phyloP scores from a whole-genome alignment of 352 stramenopile genomes.

The Globisporangium splendens region DNA sequence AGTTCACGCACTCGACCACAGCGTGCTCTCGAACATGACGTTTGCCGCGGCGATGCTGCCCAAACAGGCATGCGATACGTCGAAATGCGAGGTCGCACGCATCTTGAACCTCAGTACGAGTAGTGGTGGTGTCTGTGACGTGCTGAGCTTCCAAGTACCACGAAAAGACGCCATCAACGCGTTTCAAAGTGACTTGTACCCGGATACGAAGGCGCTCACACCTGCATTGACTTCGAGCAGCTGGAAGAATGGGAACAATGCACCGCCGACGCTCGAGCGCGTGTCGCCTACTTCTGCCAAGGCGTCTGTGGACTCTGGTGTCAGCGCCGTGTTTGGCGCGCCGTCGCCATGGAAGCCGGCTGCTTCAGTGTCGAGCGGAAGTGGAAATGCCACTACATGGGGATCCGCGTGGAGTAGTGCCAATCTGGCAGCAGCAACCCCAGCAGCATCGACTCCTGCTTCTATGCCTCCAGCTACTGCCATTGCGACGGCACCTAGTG shows the following conservation, averaged over 20 bases:
- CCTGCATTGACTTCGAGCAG: slow-evolving; percentile 36
- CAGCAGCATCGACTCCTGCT: slow-evolving; percentile 11
- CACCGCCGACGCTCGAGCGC: slow-evolving; percentile 32
- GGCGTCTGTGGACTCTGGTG: slow-evolving; percentile 12
- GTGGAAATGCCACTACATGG: slow-evolving; percentile 2
- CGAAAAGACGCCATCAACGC: slow-evolving; percentile 50
- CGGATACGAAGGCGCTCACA: slow-evolving; percentile 36
- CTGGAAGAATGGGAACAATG: slow-evolving; percentile 43
- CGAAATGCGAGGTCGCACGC: slow-evolving; percentile 57
- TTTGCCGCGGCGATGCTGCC: slow-evolving; percentile 49
- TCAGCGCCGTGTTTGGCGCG: slow-evolving; percentile 31
- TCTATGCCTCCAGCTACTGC: slow-evolving; percentile 3
- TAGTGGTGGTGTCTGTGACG: slow-evolving; percentile 44
- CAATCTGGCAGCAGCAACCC: background rate
- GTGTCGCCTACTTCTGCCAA: slow-evolving; percentile 26
- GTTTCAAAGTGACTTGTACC: slow-evolving; percentile 81
- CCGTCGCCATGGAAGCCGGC: background rate
- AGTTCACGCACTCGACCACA: slow-evolving; percentile 53
- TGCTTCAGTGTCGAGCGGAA: background rate
- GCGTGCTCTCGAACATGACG: slow-evolving; percentile 46
- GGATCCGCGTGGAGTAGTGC: slow-evolving; percentile 9
- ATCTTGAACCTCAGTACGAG: slow-evolving; percentile 57
- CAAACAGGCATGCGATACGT: slow-evolving; percentile 49
- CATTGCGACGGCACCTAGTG: slow-evolving; percentile 2
- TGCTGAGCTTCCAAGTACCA: slow-evolving; percentile 64